Evolutionary conservation across 2,329 filamentous ascomycete genomes (phyloP), one percentile per base, ranked within the genome.

Genomic region (Trichoderma koningiopsis): DNA sequence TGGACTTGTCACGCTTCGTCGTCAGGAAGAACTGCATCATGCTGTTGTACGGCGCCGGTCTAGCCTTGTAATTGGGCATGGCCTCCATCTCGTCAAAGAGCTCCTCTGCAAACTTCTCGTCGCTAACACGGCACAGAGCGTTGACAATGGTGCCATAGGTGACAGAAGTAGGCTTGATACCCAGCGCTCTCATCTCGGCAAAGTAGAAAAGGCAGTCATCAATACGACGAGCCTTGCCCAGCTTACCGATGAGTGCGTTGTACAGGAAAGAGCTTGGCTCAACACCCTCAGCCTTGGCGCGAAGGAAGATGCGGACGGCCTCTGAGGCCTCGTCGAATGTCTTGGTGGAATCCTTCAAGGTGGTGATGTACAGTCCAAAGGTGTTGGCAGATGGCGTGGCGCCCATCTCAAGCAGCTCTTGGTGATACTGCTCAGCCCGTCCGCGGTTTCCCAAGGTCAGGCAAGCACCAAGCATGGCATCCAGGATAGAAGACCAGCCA

Each of bases 1-100:
- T 98, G 79, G 86, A 83, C 82, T 96, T 95, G 80, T 99, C 95
- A 65, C 94, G 93, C 88, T 98, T 98, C 68, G 95, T 98, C 69
- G 93, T 97, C 74, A 98, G 85, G 88, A 98, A 99, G 83, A 97
- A 98, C 79, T 99, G 96, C 89, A 99, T 99, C 90, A 99, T 92
- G 81, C 93, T 97, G 85, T 99, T 97, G 86, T 99, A 99, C 0
- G 96, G 96, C 29, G 96, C 96, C 31, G 96, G 94, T 11, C 96
- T 91, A 52, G 96, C 93, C 85, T 97, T 98, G 88, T 99, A 99
- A 84, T 99, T 99, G 69, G 94, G 91, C 91, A 97, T 97, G 58
- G 91, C 89, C 84, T 99, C 96, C 96, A 99, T 99, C 83, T 99
- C 96, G 77, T 98, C 94, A 77, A 99, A 99, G 75, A 98, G 89